These are phyloP conservation scores for Lepraria neglecta DNA, from an alignment of 495 filamentous ascomycete genomes.

Conservation along the genomic window DNA sequence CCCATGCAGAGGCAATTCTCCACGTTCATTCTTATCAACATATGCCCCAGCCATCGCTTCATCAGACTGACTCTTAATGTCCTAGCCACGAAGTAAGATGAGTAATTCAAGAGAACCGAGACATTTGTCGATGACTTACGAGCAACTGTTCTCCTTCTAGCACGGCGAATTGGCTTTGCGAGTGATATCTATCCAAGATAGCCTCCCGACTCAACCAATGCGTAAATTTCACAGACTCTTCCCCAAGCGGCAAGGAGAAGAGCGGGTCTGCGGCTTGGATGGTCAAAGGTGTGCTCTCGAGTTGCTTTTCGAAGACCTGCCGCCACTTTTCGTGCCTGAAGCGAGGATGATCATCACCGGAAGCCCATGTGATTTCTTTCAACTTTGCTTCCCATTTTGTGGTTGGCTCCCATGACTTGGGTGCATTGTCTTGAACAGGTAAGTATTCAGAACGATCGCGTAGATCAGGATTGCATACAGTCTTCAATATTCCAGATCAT, in stretches of 20 bases:
- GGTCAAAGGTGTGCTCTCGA: conserved; percentile 35
- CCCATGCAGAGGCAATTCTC: conserved; percentile 51
- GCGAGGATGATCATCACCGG: conserved; percentile 46
- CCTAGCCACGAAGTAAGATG: conserved; percentile 24
- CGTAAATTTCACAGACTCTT: conserved; percentile 36
- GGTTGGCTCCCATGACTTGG: conserved; percentile 37
- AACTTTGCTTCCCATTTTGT: conserved; percentile 51
- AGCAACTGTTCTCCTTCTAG: conserved; percentile 44
- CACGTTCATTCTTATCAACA: conserved; percentile 45
- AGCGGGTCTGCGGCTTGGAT: conserved; percentile 39
- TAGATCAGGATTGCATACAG: conserved; percentile 36
- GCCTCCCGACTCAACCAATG: conserved; percentile 47
- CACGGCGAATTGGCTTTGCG: conserved; percentile 55
- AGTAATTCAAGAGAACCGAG: no score
- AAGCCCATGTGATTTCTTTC: conserved; percentile 45
- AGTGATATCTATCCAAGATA: conserved; percentile 51
- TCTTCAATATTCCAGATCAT: conserved; percentile 64
- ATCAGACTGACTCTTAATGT: conserved; percentile 37
- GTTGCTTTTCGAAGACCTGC: conserved; percentile 47
- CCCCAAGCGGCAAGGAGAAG: conserved; percentile 47
- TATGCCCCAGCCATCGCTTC: conserved; percentile 38
- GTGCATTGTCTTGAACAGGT: conserved; percentile 43
- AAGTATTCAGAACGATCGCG: conserved; percentile 9
- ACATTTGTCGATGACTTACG: conserved; percentile 30
- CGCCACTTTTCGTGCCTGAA: conserved; percentile 52